Base-by-base conservation (phyloP, 148 eudicot genomes). In the Pharnaceum exiguum region DNA sequence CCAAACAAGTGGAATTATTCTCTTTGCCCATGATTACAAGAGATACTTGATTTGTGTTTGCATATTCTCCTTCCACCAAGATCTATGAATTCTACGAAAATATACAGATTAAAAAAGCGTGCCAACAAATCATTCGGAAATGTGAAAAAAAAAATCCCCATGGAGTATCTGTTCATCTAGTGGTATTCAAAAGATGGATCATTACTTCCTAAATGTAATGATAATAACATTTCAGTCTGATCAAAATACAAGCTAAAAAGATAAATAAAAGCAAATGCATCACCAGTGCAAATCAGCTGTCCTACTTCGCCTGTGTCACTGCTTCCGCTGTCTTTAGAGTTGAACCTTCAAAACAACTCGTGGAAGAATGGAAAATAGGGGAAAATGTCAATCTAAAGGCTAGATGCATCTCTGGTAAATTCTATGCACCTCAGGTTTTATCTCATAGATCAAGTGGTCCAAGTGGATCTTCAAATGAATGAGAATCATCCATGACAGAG, bases 401-500 rank as follows among this genome's bases (percentile, higher is more conserved):
- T 16, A 5, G 30, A 16, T 15, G 49, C 29, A 35, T 11, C 53
- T 33, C 28, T 4, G 12, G 25, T n/a, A 60, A 16, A 25, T n/a
- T 24, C 21, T 7, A 30, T 30, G 60, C 16, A 15, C 16, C 3
- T 26, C 25, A 5, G 24, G 31, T 5, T 32, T 5, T 17, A 35
- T 10, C 17, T 55, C 45, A 82, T 70, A 79, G 40, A 49, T 70
- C 83, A 26, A 79, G 46, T 23, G 79, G 71, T 27, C 89, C 83
- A 57, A 75, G 75, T 18, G 58, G 36, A 43, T 70, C 74, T 51
- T 71, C 86, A 25, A 74, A 75, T 4, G 81, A 68, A 21, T 75
- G 75, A 19, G 81, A 49, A 56, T 82, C 84, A 24, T 72, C 76
- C 3, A 72, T 4, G 32, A 74, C 1, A 23, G 83, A 12, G 32